Percentiles rank a stretch among this genome's conserved stretches.
Conservation (phyloP, 1,284 basidiomycete species). For the Crucibulum parvulum region DNA sequence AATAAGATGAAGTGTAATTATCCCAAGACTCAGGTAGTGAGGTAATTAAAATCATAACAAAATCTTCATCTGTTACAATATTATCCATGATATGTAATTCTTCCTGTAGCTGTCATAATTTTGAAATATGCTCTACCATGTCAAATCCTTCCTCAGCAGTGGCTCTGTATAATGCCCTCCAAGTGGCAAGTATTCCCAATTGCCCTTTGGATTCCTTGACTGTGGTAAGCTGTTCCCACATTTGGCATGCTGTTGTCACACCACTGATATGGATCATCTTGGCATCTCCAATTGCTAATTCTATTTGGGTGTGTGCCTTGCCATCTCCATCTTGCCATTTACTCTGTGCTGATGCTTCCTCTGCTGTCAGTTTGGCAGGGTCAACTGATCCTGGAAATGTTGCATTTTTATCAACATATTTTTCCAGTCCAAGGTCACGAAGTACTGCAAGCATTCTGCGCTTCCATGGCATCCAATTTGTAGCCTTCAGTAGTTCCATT, state of each 20-base stretch:
- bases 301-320: slow-evolving; percentile 25
- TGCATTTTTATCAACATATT: slow-evolving; percentile 19
- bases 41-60: slow-evolving; percentile 37
- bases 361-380: slow-evolving; percentile 5
- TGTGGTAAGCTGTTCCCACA: slow-evolving; percentile 30
- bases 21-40: slow-evolving; percentile 20
- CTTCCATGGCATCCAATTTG: slow-evolving; percentile 19
- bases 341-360: slow-evolving; percentile 6
- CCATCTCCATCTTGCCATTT: slow-evolving; percentile 23
- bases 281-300: slow-evolving; percentile 24
- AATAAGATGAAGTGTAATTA: slow-evolving; percentile 6
- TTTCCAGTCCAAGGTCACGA: slow-evolving; percentile 20
- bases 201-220: slow-evolving; percentile 30
- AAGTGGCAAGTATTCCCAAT: slow-evolving; percentile 22
- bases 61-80: slow-evolving; percentile 34
- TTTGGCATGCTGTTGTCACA: slow-evolving; percentile 23
- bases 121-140: slow-evolving; percentile 22
- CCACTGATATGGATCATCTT: slow-evolving; percentile 31
- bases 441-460: slow-evolving; percentile 14
- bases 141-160: slow-evolving; percentile 22
- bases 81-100: slow-evolving; percentile 22
- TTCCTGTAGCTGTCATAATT: slow-evolving; percentile 22
- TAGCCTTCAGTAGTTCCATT: slow-evolving; percentile 15
- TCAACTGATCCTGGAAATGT: slow-evolving; percentile 16
- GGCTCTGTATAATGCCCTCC: slow-evolving; percentile 20